phyloP scores from a whole-genome alignment of 306 rosid species.

The Purshia tridentata region DNA sequence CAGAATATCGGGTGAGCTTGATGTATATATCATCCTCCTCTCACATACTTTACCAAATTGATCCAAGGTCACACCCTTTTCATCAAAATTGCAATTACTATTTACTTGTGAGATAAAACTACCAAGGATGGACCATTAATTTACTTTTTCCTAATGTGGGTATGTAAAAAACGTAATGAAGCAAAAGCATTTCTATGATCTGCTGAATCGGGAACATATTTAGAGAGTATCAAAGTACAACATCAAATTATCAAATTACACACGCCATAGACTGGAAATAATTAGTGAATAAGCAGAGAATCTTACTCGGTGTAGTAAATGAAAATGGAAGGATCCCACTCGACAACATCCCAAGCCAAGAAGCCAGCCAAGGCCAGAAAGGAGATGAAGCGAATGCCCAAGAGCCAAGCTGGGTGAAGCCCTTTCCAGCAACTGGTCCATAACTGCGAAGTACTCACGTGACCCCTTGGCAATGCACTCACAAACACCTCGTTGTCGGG shows the following conservation, averaged over 20 bases:
- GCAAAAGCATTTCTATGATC: neutral
- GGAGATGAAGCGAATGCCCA: conserved; percentile 48
- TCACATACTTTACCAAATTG: neutral
- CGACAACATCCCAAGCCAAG: conserved; percentile 42
- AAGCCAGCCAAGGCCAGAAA: conserved; percentile 39
- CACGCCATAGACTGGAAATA: too few relatives aligned
- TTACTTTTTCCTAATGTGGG: conserved; percentile 1
- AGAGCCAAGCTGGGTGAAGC: conserved; percentile 56
- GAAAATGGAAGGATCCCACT: conserved; percentile 45
- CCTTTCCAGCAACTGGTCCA: conserved; percentile 77
- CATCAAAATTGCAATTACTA: neutral
- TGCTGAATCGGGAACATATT: neutral
- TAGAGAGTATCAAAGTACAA: neutral
- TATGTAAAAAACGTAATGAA: neutral
- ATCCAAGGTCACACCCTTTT: neutral
- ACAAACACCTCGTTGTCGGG: conserved; percentile 35
- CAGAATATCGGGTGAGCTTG: neutral
- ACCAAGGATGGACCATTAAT: neutral
- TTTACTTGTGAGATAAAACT: neutral
- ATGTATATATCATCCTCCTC: neutral
- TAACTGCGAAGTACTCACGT: conserved; percentile 39
- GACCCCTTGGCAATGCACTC: conserved; percentile 40
- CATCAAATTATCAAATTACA: neutral
- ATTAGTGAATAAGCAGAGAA: neutral
- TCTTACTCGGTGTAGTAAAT: conserved; percentile 71